Evolutionary conservation across 2,329 filamentous ascomycete species (phyloP), one percentile per base, ranked within the genome.

Genomic region (Alternaria sp.): DNA sequence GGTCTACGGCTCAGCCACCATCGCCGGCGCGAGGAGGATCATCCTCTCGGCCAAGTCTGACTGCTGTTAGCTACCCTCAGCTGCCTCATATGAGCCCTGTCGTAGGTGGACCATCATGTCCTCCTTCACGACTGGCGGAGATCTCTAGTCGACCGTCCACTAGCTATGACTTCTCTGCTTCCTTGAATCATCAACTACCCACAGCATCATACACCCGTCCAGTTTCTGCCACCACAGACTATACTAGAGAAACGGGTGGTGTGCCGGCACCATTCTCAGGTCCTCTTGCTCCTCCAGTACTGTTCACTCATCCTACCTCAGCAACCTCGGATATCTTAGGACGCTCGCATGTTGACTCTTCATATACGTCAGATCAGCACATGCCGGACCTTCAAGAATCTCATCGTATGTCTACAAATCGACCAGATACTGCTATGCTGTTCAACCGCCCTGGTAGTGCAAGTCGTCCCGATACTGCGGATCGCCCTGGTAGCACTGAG

Each of bases 51-150:
- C 28, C 63, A 11, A 52, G 17, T 11, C 9, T 57, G 9, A 17
- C 45, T 26, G 54, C 59, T 25, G 44, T 59, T 5, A 28, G 58
- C 5, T 40, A 11, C 13, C 17, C 65, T 51, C 25, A 61, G 11
- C 19, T 57, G 47, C n/a, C 57, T 36, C n/a, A 45, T 45, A 61
- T 23, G 7, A 26, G 44, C 19, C 3, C 56, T 32, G 6, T 2
- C 32, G 7, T n/a, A 26, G 30, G 32, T 54, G 52, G 32, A 11
- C 64, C 70, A n/a, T 71, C 76, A 9, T 77, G 68, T 23, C 70
- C 75, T 26, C 73, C 76, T 8, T 73, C 73, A 45, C 69, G 67
- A 17, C 65, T 74, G 9, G 65, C 69, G 9, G 75, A 76, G 21
- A 69, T 75, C 12, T 64, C 68, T 11, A 70, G 47, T 17, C 67